Evolutionary conservation across 495 filamentous ascomycete species (phyloP).

Genomic region (Entonaema liquescens): DNA sequence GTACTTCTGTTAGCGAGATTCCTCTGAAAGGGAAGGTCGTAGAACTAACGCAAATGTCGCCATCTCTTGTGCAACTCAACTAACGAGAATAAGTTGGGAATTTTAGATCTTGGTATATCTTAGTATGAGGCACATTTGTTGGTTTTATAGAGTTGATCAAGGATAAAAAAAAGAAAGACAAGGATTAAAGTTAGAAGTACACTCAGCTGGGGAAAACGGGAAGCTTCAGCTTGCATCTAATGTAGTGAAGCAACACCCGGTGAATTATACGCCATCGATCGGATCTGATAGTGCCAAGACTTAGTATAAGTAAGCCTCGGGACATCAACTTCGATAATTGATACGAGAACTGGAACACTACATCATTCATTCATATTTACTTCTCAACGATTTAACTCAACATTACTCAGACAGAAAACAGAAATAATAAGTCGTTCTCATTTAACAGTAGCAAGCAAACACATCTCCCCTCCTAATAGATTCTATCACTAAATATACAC

Average conservation of each 20-base stretch:
- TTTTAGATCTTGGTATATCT: background rate
- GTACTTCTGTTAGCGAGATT: conserved; percentile 49
- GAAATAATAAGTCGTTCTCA: conserved; percentile 8
- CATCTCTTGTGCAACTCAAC: conserved; percentile 44
- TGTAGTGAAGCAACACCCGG: background rate
- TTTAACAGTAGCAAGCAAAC: conserved; percentile 27
- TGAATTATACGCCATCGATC: conserved; percentile 25
- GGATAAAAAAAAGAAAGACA: background rate
- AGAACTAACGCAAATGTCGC: conserved; percentile 57
- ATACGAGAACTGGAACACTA: background rate
- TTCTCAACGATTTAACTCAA: conserved; percentile 34
- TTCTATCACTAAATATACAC: conserved; percentile 9
- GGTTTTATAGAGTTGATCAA: conserved; percentile 3
- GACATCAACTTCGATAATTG: conserved; percentile 8
- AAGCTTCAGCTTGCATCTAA: background rate
- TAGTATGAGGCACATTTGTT: background rate
- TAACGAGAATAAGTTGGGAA: conserved; percentile 1
- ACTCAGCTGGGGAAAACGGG: background rate
- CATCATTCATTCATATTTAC: background rate
- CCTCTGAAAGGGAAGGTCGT: conserved; percentile 33
- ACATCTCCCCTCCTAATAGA: conserved; percentile 1
- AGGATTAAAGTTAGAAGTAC: background rate
- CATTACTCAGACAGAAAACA: conserved; percentile 28
- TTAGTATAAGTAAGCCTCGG: conserved; percentile 17
- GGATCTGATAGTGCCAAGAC: conserved; percentile 23